phyloP scores from a whole-genome alignment of 306 rosid species.

The Mucuna pruriens region DNA sequence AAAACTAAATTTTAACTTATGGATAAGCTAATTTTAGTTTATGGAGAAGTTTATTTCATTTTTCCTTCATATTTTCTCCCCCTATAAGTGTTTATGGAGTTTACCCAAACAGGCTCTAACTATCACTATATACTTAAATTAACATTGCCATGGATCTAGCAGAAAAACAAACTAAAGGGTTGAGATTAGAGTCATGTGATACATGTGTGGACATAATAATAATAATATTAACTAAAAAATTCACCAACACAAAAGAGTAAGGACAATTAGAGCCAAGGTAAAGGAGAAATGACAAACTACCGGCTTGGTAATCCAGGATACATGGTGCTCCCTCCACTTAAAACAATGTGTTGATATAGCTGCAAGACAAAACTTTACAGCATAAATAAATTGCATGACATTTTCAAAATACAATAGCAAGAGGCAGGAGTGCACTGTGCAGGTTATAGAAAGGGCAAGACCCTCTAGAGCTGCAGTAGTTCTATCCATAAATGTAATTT shows the following conservation, averaged over 20 bases:
- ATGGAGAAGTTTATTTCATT: too few relatives aligned
- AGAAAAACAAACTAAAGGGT: conserved; percentile 27
- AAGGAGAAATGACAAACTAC: conserved; percentile 57
- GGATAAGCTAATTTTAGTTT: too few relatives aligned
- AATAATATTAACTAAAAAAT: conserved; percentile 18
- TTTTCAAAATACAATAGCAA: conserved; percentile 31
- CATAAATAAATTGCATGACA: conserved; percentile 35
- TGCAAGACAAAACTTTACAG: conserved; percentile 52
- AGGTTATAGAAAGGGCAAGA: conserved; percentile 2
- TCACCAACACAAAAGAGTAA: conserved; percentile 22
- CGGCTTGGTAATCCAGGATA: conserved; percentile 99
- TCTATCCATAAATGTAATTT: conserved; percentile 34
- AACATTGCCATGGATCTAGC: conserved; percentile 21
- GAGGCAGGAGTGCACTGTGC: conserved; percentile 1
- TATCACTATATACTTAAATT: conserved; percentile 11
- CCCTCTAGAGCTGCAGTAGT: conserved; percentile 19
- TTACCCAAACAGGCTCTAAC: too few relatives aligned
- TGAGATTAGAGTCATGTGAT: conserved; percentile 21
- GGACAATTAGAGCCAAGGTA: conserved; percentile 35
- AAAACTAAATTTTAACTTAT: too few relatives aligned
- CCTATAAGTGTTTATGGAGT: too few relatives aligned
- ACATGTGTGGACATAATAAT: conserved; percentile 17
- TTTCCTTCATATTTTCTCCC: too few relatives aligned
- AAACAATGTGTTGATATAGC: conserved; percentile 98
- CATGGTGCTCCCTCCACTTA: conserved; percentile 99